Evolutionary conservation across 2,329 filamentous ascomycete genomes (phyloP), one percentile per base, ranked within the genome.

Genomic region (Epicoccum nigrum): DNA sequence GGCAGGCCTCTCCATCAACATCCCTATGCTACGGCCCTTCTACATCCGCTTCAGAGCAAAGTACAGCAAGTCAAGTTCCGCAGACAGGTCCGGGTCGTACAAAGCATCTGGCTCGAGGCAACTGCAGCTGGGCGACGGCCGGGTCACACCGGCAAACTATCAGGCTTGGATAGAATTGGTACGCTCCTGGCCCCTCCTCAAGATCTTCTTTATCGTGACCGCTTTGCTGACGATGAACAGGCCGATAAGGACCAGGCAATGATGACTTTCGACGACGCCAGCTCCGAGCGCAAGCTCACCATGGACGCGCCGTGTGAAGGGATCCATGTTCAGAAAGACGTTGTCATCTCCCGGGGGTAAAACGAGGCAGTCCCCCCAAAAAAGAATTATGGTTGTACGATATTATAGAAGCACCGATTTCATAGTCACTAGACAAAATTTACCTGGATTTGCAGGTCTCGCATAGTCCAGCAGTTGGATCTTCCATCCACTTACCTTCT

Each of bases 101-200:
- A 45, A 54, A 33, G 34, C 19, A 13, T 44, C 53, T 12, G 23
- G 39, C 4, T 20, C 52, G 39, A 32, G 57, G 49, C 37, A 54
- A 38, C 9, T 32, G 49, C 37, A 54, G 35, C 9, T 32, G 30
- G 31, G 45, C 3, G 15, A 47, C n/a, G 27, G 31, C 7, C 50
- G 53, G 20, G 32, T 37, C 19, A 52, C 53, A n/a, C 45, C 53
- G 13, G 57, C 45, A 0, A 57, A 56, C 30, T 58, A 63, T 34
- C 60, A 45, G 32, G 54, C 60, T n/a, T 63, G 59, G 60, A 57
- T 63, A 25, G 60, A 63, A 45, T 30, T 63, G 50, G 60, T 63
- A 35, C 21, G 57, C 54, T n/a, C 20, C 25, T 25, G 2, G 7
- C 7, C n/a, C 9, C 15, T 13, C 11, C 17, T 19, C 4, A 2